phyloP scores from a whole-genome alignment of 306 rosid species.

The Vigna hirtella region DNA sequence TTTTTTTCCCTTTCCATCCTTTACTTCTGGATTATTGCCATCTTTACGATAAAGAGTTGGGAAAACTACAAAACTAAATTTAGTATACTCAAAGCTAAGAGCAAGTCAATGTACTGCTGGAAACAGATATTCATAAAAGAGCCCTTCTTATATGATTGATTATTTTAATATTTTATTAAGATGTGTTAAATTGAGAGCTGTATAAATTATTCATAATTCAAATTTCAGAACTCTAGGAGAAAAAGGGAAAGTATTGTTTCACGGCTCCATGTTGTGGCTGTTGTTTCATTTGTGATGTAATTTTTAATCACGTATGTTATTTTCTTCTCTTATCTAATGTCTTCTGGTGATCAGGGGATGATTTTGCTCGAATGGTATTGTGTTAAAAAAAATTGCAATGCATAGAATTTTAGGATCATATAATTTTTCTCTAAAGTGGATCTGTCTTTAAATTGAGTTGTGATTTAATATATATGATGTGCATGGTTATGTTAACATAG shows the following conservation, averaged over 20 bases:
- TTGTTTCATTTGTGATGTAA: constrained; percentile 8
- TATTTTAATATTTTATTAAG: constrained; percentile 32
- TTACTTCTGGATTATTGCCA: constrained; percentile 39
- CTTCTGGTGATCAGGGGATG: not conserved
- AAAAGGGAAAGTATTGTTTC: constrained; percentile 1
- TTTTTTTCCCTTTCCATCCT: not conserved
- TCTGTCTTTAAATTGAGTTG: not conserved
- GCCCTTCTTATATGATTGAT: constrained; percentile 11
- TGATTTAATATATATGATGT: not conserved
- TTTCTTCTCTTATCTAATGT: not conserved
- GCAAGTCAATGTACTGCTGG: constrained; percentile 19
- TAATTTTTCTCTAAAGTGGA: not conserved
- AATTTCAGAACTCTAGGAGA: not conserved
- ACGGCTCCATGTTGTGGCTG: not conserved
- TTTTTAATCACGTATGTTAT: not conserved
- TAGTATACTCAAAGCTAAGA: constrained; percentile 25
- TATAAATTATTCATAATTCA: constrained; percentile 14
- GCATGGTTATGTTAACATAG: not conserved
- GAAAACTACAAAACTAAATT: constrained; percentile 33
- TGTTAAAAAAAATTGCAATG: not conserved
- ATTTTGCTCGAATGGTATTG: not conserved
- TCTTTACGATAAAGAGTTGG: constrained; percentile 27
- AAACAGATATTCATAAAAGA: constrained; percentile 11
- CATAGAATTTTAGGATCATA: not conserved
- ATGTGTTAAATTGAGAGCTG: constrained; percentile 21